A percentile compares a stretch with the other conserved stretches of the same genome.
phyloP scores from a whole-genome alignment of 2,329 filamentous ascomycete genomes.

The Drechslerella dactyloides region DNA sequence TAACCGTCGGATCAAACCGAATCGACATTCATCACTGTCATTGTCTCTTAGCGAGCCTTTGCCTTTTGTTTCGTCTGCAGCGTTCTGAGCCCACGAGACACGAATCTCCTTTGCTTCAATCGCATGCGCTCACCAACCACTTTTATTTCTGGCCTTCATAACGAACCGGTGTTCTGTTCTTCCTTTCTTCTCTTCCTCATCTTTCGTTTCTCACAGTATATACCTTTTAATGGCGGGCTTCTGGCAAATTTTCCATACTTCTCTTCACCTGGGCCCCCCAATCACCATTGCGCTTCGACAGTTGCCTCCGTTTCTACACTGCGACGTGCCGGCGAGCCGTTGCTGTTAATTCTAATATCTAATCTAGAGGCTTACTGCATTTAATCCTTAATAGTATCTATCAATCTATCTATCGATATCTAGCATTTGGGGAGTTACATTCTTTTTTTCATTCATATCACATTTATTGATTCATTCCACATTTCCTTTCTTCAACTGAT shows the following conservation, averaged over 20 bases:
- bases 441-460: conserved; percentile 10
- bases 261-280: background rate
- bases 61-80: conserved; percentile 35
- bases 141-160: background rate
- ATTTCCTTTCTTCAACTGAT: conserved; percentile 21
- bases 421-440: conserved; percentile 31
- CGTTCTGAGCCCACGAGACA: conserved; percentile 46
- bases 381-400: conserved; percentile 20
- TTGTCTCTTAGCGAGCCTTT: conserved; percentile 35
- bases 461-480: conserved; percentile 4
- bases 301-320: conserved; percentile 38
- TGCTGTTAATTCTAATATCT: conserved; percentile 9
- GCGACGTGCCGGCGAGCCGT: background rate
- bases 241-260: conserved; percentile 11
- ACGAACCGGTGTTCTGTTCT: background rate
- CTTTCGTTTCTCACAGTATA: conserved; percentile 3
- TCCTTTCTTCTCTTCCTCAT: background rate
- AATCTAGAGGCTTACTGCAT: conserved; percentile 24
- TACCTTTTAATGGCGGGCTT: conserved; percentile 28
- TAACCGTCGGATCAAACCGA: conserved; percentile 55
- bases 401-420: conserved; percentile 20
- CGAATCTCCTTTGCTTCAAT: conserved; percentile 49
- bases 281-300: conserved; percentile 45
- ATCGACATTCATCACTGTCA: conserved; percentile 17
- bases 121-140: conserved; percentile 17